phyloP scores from a whole-genome alignment of 768 basidiomycete genomes.

The Lentinula guzmanii region DNA sequence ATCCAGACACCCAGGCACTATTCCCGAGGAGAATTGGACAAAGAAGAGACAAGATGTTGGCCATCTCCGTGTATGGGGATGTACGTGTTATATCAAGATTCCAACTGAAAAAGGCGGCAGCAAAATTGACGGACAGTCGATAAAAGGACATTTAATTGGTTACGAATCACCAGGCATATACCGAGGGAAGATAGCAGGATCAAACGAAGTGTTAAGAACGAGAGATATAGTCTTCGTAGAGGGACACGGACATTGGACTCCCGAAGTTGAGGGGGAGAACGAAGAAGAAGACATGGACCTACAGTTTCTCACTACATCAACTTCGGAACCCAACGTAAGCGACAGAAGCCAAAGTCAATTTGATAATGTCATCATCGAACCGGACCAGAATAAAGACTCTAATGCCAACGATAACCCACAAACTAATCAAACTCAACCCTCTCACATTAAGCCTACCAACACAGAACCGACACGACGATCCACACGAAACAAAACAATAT shows the following conservation, averaged over 20 bases:
- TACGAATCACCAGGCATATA: neutral
- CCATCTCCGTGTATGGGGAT: slow-evolving; percentile 18
- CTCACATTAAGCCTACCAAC: neutral
- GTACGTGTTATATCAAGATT: slow-evolving; percentile 14
- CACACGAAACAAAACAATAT: neutral
- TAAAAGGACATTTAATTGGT: neutral
- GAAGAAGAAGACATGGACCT: neutral
- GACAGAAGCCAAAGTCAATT: neutral
- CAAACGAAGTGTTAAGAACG: neutral
- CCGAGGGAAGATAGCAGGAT: neutral
- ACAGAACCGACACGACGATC: neutral
- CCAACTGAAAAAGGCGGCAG: slow-evolving; percentile 10
- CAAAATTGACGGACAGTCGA: slow-evolving; percentile 2
- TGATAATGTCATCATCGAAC: neutral
- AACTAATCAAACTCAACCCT: neutral
- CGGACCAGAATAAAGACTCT: neutral
- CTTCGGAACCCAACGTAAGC: neutral
- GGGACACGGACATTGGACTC: neutral
- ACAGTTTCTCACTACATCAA: no score
- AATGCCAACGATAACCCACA: neutral
- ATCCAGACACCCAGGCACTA: neutral
- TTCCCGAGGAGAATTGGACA: neutral
- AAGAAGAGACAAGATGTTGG: slow-evolving; percentile 7
- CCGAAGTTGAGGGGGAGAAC: neutral
- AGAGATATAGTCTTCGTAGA: neutral